These are phyloP conservation scores for Botrytis deweyae DNA, from an alignment of 2,329 filamentous ascomycete genomes.

Conservation along the genomic window DNA sequence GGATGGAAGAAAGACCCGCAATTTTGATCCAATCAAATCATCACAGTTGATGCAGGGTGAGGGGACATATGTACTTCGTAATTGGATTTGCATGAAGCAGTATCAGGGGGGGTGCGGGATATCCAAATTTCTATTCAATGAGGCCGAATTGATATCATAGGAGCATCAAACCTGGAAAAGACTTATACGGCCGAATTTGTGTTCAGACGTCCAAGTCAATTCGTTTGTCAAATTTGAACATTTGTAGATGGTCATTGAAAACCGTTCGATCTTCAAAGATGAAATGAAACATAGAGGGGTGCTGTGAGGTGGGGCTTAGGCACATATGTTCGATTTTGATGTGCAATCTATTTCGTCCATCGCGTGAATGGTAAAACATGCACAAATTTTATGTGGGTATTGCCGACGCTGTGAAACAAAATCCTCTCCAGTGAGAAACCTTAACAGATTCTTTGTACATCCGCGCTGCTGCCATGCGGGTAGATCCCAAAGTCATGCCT, in stretches of 20 bases:
- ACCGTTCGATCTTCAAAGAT: background rate
- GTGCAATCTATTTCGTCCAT: background rate
- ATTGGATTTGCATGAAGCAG: slow-evolving; percentile 19
- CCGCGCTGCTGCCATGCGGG: slow-evolving; percentile 4
- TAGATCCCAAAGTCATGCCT: background rate
- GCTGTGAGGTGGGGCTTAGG: background rate
- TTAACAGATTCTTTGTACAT: slow-evolving; percentile 15
- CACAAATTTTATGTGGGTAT: slow-evolving; percentile 31
- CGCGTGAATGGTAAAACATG: slow-evolving; percentile 2
- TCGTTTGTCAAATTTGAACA: background rate
- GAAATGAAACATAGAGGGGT: background rate
- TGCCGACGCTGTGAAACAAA: slow-evolving; percentile 29
- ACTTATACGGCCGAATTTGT: background rate
- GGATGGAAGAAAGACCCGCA: background rate
- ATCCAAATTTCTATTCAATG: background rate
- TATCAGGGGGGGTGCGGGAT: background rate
- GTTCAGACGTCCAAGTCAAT: background rate
- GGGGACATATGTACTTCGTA: slow-evolving; percentile 7
- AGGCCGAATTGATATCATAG: background rate
- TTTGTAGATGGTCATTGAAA: background rate
- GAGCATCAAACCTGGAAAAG: background rate
- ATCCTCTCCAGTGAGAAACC: slow-evolving; percentile 5
- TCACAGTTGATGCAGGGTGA: background rate
- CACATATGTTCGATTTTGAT: background rate
- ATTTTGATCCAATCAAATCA: slow-evolving; percentile 7